Conservation (phyloP, 2,329 filamentous ascomycete species). For the Aspergillus sp. region DNA sequence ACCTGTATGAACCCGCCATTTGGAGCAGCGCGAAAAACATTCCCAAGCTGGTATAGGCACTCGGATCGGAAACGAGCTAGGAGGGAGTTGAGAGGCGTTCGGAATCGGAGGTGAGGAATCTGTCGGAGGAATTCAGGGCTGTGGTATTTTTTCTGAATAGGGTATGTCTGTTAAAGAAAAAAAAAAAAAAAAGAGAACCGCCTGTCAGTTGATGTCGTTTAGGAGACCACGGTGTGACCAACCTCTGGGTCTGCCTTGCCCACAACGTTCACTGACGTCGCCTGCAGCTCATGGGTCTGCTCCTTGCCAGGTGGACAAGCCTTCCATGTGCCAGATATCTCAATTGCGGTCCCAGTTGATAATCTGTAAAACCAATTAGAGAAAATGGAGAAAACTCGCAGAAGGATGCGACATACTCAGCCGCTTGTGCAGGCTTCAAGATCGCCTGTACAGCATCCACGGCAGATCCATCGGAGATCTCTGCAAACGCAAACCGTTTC, state of each 20-base stretch:
- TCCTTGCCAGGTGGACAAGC: slow-evolving; percentile 64
- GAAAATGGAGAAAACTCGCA: background rate
- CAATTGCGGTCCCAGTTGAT: slow-evolving; percentile 76
- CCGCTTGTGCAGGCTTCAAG: slow-evolving; percentile 67
- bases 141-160: slow-evolving; percentile 96
- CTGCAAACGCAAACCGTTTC: slow-evolving; percentile 79
- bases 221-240: slow-evolving; percentile 37
- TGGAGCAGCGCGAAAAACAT: slow-evolving; percentile 67
- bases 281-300: slow-evolving; percentile 80
- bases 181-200: background rate
- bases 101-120: slow-evolving; percentile 80
- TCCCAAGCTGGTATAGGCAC: slow-evolving; percentile 68
- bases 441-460: slow-evolving; percentile 77
- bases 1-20: slow-evolving; percentile 65
- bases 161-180: slow-evolving; percentile 84
- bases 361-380: slow-evolving; percentile 55
- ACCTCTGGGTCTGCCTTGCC: slow-evolving; percentile 79
- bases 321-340: slow-evolving; percentile 74
- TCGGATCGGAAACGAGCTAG: slow-evolving; percentile 82
- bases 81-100: slow-evolving; percentile 76
- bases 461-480: slow-evolving; percentile 84
- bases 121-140: slow-evolving; percentile 84
- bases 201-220: background rate
- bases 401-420: slow-evolving; percentile 59
- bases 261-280: slow-evolving; percentile 66